Conservation (phyloP, 2,329 filamentous ascomycete species). For the Knufia fluminis region DNA sequence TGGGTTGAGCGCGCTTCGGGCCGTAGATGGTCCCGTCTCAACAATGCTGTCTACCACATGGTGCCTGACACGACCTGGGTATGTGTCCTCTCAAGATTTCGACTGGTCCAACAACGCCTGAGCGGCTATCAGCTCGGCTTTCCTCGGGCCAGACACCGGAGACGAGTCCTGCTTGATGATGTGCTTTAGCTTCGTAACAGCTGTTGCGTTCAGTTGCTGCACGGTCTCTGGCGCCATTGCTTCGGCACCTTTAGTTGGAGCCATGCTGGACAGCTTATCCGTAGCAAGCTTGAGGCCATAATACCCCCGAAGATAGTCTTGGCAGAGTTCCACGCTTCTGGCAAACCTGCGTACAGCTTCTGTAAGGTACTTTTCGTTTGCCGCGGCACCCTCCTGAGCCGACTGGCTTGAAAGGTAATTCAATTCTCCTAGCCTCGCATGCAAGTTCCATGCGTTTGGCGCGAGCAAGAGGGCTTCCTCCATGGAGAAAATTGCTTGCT, state of each 20-base stretch:
- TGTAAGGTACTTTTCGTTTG: constrained; percentile 44
- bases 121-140: constrained; percentile 34
- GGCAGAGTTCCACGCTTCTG: constrained; percentile 85
- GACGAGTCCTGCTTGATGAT: constrained; percentile 30
- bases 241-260: constrained; percentile 10
- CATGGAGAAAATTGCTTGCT: constrained; percentile 76
- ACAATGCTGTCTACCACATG: background rate
- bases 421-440: constrained; percentile 78
- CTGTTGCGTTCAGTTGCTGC: constrained; percentile 29
- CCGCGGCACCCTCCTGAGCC: constrained; percentile 30
- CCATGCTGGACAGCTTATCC: constrained; percentile 15
- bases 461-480: constrained; percentile 82
- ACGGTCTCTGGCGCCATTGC: constrained; percentile 16
- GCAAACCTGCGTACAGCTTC: constrained; percentile 79
- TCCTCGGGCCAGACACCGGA: constrained; percentile 25
- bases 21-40: constrained; percentile 14
- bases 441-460: constrained; percentile 93
- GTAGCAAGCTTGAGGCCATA: constrained; percentile 65
- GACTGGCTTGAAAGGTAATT: constrained; percentile 49
- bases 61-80: constrained; percentile 6
- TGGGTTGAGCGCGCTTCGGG: constrained; percentile 6
- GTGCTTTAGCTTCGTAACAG: constrained; percentile 29
- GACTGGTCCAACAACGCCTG: constrained; percentile 32
- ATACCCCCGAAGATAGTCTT: constrained; percentile 83
- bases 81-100: constrained; percentile 12